These are phyloP conservation scores for Collybia mongolica DNA, from an alignment of 768 basidiomycete genomes.

Conservation along the genomic window DNA sequence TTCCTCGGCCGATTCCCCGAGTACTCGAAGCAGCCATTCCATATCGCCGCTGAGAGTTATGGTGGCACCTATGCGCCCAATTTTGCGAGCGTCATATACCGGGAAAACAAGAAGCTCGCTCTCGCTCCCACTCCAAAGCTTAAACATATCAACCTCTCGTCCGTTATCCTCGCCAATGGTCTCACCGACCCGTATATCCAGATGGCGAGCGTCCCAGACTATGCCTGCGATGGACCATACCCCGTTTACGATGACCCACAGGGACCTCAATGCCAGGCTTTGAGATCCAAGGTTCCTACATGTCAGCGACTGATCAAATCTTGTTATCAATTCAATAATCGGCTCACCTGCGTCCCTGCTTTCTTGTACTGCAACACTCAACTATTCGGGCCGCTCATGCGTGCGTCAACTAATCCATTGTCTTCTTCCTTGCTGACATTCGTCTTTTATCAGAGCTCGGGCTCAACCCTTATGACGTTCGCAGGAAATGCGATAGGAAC, in stretches of 20 bases:
- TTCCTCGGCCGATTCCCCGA: slow-evolving; percentile 77
- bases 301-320: slow-evolving; percentile 73
- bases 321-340: slow-evolving; percentile 64
- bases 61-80: slow-evolving; percentile 81
- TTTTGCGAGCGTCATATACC: slow-evolving; percentile 80
- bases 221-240: slow-evolving; percentile 79
- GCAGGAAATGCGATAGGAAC: slow-evolving; percentile 66
- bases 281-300: slow-evolving; percentile 64
- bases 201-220: slow-evolving; percentile 79
- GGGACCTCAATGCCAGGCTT: slow-evolving; percentile 61
- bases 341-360: slow-evolving; percentile 72
- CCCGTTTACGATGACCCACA: slow-evolving; percentile 73
- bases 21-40: slow-evolving; percentile 70
- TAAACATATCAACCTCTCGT: slow-evolving; percentile 75
- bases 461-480: slow-evolving; percentile 88
- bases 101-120: slow-evolving; percentile 65
- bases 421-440: slow-evolving; percentile 1
- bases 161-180: slow-evolving; percentile 86
- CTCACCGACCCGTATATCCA: slow-evolving; percentile 83
- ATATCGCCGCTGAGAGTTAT: slow-evolving; percentile 81
- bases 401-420: slow-evolving; percentile 37
- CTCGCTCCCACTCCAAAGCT: slow-evolving; percentile 45
- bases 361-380: slow-evolving; percentile 78
- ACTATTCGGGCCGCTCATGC: slow-evolving; percentile 67
- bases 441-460: slow-evolving; percentile 49